Conservation (phyloP, 1,284 basidiomycete genomes). For the Papiliotrema laurentii region DNA sequence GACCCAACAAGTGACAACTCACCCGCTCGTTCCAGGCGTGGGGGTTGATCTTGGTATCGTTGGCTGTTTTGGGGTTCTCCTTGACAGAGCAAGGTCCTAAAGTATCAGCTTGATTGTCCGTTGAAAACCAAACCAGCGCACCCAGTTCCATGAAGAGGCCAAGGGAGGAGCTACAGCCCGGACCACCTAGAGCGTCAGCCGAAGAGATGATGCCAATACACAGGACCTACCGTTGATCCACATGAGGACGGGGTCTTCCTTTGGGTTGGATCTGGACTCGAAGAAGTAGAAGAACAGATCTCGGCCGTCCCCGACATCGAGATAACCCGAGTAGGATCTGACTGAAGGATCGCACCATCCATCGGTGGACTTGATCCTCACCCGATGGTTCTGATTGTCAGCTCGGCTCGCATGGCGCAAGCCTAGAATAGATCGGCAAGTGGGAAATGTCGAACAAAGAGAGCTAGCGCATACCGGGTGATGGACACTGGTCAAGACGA, state of each 20-base stretch:
- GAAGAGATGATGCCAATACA: not conserved
- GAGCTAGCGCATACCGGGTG: constrained; percentile 28
- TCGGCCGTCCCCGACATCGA: constrained; percentile 62
- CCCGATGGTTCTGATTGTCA: constrained; percentile 29
- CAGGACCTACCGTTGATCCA: constrained; percentile 46
- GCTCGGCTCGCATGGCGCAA: not conserved
- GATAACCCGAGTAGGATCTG: constrained; percentile 50
- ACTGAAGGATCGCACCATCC: constrained; percentile 49
- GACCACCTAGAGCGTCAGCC: constrained; percentile 27
- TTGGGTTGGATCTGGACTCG: constrained; percentile 65
- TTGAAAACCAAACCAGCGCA: constrained; percentile 28
- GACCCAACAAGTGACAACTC: constrained; percentile 42
- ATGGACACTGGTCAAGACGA: constrained; percentile 21
- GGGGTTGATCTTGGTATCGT: constrained; percentile 50
- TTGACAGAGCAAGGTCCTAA: constrained; percentile 45
- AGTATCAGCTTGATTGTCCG: constrained; percentile 12
- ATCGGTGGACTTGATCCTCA: constrained; percentile 45
- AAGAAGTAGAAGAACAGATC: constrained; percentile 83
- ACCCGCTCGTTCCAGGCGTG: constrained; percentile 54
- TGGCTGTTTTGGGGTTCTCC: constrained; percentile 34
- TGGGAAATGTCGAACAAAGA: not conserved
- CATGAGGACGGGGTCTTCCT: constrained; percentile 51
- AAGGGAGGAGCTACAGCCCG: constrained; percentile 49
- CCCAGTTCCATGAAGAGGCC: constrained; percentile 54
- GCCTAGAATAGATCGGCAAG: not conserved